phyloP scores from a whole-genome alignment of 352 stramenopile species.

The Globisporangium solare region DNA sequence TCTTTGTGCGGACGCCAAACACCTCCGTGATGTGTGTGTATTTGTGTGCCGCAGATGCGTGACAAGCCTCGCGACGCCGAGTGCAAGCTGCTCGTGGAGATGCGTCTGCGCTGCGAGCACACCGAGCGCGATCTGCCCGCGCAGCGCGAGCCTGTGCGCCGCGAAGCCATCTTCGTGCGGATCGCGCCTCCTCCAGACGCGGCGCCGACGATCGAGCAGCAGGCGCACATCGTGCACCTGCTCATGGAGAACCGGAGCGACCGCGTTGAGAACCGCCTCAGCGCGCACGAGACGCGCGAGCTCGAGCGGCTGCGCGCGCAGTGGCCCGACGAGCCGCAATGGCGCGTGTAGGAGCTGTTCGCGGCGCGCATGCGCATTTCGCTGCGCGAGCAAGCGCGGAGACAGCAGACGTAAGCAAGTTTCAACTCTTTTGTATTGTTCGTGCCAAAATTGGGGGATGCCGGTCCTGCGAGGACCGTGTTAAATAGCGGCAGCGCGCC shows the following conservation, averaged over 20 bases:
- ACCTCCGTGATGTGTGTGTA: too few species aligned
- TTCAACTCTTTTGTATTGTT: too few species aligned
- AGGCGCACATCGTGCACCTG: conserved; percentile 24
- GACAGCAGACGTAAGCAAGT: background rate
- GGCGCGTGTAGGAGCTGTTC: conserved; percentile 21
- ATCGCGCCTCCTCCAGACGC: background rate
- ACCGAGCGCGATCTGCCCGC: conserved; percentile 16
- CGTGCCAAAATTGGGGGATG: too few species aligned
- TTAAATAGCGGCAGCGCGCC: too few species aligned
- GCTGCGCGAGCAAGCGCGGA: conserved; percentile 7
- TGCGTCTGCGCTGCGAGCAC: background rate
- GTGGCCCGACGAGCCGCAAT: conserved; percentile 7
- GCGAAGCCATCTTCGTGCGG: conserved; percentile 24
- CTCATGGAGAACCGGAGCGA: conserved; percentile 45
- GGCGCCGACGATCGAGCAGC: conserved; percentile 4
- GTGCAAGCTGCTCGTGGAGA: conserved; percentile 34
- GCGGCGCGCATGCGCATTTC: conserved; percentile 17
- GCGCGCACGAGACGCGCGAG: conserved; percentile 10
- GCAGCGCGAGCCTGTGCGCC: conserved; percentile 20
- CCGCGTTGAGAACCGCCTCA: conserved; percentile 21
- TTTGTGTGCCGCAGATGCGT: too few species aligned
- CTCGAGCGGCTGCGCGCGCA: conserved; percentile 12
- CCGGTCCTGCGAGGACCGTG: too few species aligned
- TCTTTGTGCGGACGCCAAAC: background rate
- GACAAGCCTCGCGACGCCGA: background rate